Percentiles rank a stretch among this genome's conserved stretches.
Conservation (phyloP, 305 asterid genomes). For the Solanum hybrid region DNA sequence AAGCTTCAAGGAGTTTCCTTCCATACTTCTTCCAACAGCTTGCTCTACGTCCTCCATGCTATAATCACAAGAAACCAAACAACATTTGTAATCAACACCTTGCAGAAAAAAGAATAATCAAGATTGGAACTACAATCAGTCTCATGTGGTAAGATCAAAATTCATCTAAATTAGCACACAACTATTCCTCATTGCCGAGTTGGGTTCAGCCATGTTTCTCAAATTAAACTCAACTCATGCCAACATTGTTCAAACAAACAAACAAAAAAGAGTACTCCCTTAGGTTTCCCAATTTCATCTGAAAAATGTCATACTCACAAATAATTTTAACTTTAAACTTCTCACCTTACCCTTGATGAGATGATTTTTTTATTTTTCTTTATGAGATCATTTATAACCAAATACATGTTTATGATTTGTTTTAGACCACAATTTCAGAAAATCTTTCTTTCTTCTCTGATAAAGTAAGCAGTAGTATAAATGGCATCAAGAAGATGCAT, state of each 20-base stretch:
- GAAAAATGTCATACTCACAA: neutral
- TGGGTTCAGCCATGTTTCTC: neutral
- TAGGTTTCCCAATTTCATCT: neutral
- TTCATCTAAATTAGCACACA: neutral
- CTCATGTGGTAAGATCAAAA: neutral
- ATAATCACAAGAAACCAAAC: constrained; percentile 17
- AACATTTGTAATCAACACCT: neutral
- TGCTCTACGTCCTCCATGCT: constrained; percentile 30
- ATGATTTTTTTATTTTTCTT: neutral
- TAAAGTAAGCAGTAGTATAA: neutral
- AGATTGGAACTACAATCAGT: neutral
- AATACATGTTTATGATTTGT: neutral
- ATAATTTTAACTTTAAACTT: neutral
- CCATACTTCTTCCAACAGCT: constrained; percentile 37
- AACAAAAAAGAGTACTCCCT: neutral
- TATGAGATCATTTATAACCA: neutral
- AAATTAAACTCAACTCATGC: neutral
- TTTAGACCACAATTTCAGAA: neutral
- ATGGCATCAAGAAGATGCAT: neutral
- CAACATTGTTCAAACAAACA: neutral
- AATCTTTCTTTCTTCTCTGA: neutral
- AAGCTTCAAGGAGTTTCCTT: constrained; percentile 8
- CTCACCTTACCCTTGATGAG: neutral
- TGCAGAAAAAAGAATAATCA: neutral
- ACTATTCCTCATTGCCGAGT: neutral